Conservation (phyloP, 345 rosid genomes). For the Syzygium grande region DNA sequence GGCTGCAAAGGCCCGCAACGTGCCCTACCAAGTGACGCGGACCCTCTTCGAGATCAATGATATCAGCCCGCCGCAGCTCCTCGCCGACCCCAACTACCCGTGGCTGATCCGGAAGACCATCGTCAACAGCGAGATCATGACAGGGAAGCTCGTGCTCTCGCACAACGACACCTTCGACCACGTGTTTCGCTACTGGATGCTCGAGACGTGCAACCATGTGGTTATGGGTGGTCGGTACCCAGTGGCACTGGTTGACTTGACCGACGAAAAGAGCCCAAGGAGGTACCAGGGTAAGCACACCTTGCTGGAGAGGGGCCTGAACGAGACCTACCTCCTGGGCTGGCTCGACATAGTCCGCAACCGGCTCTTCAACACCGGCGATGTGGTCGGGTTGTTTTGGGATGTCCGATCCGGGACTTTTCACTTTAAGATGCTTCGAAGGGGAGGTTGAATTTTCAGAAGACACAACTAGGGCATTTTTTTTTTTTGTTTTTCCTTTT, state of each 20-base stretch:
- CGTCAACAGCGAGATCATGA: conserved; percentile 2
- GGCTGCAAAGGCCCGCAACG: conserved; percentile 4
- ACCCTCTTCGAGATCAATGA: conserved; percentile 16
- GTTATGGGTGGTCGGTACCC: conserved; percentile 5
- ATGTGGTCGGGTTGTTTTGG: conserved; percentile 27
- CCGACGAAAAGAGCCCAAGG: conserved; percentile 15
- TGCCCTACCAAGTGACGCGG: conserved; percentile 1
- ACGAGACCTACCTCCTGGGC: conserved; percentile 8
- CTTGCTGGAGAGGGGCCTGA: conserved; percentile 16
- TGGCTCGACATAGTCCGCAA: conserved; percentile 14
- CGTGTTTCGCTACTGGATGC: conserved; percentile 17
- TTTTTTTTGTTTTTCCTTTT: neutral
- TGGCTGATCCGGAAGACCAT: conserved; percentile 22
- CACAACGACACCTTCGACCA: conserved; percentile 14
- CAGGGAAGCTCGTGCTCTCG: conserved; percentile 12
- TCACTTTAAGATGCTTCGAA: conserved; percentile 16
- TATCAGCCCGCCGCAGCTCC: neutral
- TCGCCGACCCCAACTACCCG: conserved; percentile 7
- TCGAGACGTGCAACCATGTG: conserved; percentile 10
- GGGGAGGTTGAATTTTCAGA: neutral
- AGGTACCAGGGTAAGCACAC: conserved; percentile 16
- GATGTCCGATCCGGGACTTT: conserved; percentile 11
- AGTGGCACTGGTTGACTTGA: conserved; percentile 16
- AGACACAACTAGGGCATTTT: neutral
- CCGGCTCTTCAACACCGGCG: conserved; percentile 11